Base-by-base conservation (phyloP, 2,329 filamentous ascomycete genomes). In the Aspergillus sp. region DNA sequence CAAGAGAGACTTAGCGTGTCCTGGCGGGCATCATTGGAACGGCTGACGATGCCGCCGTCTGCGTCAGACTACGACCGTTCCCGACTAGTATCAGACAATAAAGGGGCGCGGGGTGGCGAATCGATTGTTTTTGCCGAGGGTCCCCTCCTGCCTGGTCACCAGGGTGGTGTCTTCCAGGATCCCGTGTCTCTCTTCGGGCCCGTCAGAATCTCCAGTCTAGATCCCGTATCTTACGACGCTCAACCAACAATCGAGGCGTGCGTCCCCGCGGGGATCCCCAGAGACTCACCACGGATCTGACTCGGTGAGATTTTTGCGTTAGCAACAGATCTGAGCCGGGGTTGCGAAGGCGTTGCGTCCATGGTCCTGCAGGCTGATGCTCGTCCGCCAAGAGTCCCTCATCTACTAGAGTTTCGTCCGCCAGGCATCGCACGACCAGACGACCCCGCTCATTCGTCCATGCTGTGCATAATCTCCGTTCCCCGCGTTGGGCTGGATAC, bases 231-330 rank as follows among this genome's bases (percentile, higher is more conserved):
- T 21, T 5, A 17, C 40, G 11, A 20, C 40, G 34, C 14, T 9
- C 34, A 17, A 4, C 34, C 11, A 38, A 4, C 40, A 10, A 11
- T n/a, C n/a, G n/a, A n/a, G n/a, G 11, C 17, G 10, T n/a, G 11
- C 21, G 10, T 42, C 40, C 40, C 16, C 40, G 40, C 40, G 40
- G 40, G 40, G 40, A 42, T 42, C 40, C 40, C 40, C 45, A 38
- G 45, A 47, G 38, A 23, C 45, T n/a, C 31, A 36, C 45, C 31
- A 36, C 21, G 31, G 31, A 13, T 47, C 45, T 31, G 6, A 36
- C 16, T 19, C 45, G 45, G 45, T 47, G 45, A 47, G 45, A 47
- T 5, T 16, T 47, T 47, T 47, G 29, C 31, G 45, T 47, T 38
- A 47, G 45, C 29, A 16, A 17, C 4, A 17, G 2, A 17, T 21